Evolutionary conservation across 805 yeast species (phyloP).

Genomic region (Candida pini): DNA sequence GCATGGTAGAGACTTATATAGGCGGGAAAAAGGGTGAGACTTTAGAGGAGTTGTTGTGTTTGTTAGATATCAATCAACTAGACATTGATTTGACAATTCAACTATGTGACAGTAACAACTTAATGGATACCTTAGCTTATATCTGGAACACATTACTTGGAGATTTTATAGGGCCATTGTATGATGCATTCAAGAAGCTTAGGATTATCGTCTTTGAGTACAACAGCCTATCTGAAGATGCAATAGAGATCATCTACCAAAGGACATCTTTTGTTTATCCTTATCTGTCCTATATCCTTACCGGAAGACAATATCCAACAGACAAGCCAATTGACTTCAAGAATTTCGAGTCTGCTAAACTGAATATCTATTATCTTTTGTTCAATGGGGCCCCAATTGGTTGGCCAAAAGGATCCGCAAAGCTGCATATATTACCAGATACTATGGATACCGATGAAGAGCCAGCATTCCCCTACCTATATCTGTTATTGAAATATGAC

Average conservation of each 20-base stretch:
- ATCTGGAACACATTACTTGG: conserved; percentile 65
- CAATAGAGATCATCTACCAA: conserved; percentile 4
- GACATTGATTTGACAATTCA: conserved; percentile 74
- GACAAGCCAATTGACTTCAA: conserved; percentile 39
- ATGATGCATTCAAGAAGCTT: conserved; percentile 45
- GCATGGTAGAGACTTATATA: conserved; percentile 50
- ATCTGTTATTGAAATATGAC: conserved; percentile 46
- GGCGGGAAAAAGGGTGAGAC: conserved; percentile 35
- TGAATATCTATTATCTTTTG: conserved; percentile 46
- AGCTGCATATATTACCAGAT: conserved; percentile 29
- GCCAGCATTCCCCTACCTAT: conserved; percentile 68
- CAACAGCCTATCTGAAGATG: conserved; percentile 5
- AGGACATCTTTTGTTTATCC: conserved; percentile 39
- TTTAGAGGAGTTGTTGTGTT: conserved; percentile 65
- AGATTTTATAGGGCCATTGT: conserved; percentile 69
- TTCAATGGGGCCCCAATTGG: conserved; percentile 50
- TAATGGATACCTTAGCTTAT: conserved; percentile 60
- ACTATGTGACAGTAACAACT: conserved; percentile 48
- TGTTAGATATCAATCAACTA: conserved; percentile 58
- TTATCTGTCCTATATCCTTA: conserved; percentile 62
- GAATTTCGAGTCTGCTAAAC: conserved; percentile 38
- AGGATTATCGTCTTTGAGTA: conserved; percentile 10
- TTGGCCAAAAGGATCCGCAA: conserved; percentile 38
- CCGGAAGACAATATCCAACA: conserved; percentile 80
- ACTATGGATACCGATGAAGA: conserved; percentile 28